A percentile compares a stretch with the other conserved stretches of the same genome.
These are phyloP conservation scores for Thelonectria rubi DNA, from an alignment of 2,329 filamentous ascomycete genomes.

Conservation along the genomic window DNA sequence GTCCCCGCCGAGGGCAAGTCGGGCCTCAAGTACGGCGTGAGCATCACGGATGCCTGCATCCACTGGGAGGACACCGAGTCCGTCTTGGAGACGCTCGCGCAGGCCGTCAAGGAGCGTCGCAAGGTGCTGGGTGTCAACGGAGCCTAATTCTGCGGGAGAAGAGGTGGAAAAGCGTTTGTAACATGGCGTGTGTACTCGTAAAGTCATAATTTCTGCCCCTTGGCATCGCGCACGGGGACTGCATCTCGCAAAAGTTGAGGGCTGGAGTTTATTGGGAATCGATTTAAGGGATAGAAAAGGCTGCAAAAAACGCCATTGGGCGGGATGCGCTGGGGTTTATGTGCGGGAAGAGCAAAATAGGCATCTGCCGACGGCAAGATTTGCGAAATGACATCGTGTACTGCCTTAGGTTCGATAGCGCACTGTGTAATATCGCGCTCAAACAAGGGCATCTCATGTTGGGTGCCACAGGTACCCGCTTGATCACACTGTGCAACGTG, in stretches of 20 bases:
- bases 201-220: conserved; percentile 3
- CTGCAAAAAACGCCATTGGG: conserved; percentile 23
- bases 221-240: conserved; percentile 13
- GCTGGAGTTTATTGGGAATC: conserved; percentile 39
- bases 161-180: conserved; percentile 7
- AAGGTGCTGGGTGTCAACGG: conserved; percentile 41
- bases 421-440: conserved; percentile 29
- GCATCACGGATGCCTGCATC: conserved; percentile 98
- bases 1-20: conserved; percentile 86
- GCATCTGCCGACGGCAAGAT: conserved; percentile 4
- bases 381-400: conserved; percentile 32
- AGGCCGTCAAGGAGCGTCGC: conserved; percentile 74
- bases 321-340: conserved; percentile 14
- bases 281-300: conserved; percentile 40
- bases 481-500: conserved; percentile 36
- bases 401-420: conserved; percentile 19
- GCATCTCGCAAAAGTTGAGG: conserved; percentile 28
- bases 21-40: conserved; percentile 90
- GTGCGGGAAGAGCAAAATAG: conserved; percentile 13
- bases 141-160: conserved; percentile 20
- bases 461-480: background rate
- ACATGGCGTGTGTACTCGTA: conserved; percentile 9
- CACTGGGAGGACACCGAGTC: conserved; percentile 88
- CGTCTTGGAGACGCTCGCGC: conserved; percentile 80
- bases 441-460: background rate